These are phyloP conservation scores for Phytophthora constricta DNA, from an alignment of 352 stramenopile genomes.

Conservation along the genomic window DNA sequence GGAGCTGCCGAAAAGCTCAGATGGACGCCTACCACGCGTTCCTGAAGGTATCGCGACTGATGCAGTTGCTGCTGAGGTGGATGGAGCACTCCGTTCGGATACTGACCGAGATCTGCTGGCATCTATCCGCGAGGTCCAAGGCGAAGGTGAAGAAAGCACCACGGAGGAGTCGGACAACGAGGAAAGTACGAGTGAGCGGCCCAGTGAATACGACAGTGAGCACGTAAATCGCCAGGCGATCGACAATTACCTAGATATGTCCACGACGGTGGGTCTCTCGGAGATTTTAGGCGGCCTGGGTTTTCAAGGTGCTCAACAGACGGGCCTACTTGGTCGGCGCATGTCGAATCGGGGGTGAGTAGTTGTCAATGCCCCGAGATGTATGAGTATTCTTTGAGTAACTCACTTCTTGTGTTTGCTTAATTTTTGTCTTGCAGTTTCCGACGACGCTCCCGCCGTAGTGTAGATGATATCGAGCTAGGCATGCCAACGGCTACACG, in stretches of 20 bases:
- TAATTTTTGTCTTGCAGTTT: slow-evolving; percentile 9
- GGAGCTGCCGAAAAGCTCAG: slow-evolving; percentile 23
- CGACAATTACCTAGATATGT: slow-evolving; percentile 89
- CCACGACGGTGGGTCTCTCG: slow-evolving; percentile 69
- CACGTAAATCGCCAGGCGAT: slow-evolving; percentile 79
- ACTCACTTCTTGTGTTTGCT: slow-evolving; percentile 9
- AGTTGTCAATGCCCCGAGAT: slow-evolving; percentile 35
- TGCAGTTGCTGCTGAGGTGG: slow-evolving; percentile 11
- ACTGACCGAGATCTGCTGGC: slow-evolving; percentile 20
- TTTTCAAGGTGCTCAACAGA: slow-evolving; percentile 59
- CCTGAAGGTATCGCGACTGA: slow-evolving; percentile 14
- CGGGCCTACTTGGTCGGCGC: slow-evolving; percentile 60
- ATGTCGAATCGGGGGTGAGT: slow-evolving; percentile 49
- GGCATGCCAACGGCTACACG: slow-evolving; percentile 60
- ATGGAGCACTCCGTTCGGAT: neutral
- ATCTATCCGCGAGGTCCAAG: slow-evolving; percentile 22
- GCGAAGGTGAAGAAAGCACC: slow-evolving; percentile 30
- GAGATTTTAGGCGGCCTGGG: slow-evolving; percentile 70
- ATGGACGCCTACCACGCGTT: slow-evolving; percentile 17
- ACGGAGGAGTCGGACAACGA: slow-evolving; percentile 46
- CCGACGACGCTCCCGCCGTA: slow-evolving; percentile 43
- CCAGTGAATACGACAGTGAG: slow-evolving; percentile 45
- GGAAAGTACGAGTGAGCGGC: slow-evolving; percentile 24
- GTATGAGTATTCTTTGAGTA: neutral
- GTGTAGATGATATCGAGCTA: slow-evolving; percentile 83